A percentile compares a stretch with the other conserved stretches of the same genome.
phyloP scores from a whole-genome alignment of 129 eudicot genomes.

The Lactuca sativa region DNA sequence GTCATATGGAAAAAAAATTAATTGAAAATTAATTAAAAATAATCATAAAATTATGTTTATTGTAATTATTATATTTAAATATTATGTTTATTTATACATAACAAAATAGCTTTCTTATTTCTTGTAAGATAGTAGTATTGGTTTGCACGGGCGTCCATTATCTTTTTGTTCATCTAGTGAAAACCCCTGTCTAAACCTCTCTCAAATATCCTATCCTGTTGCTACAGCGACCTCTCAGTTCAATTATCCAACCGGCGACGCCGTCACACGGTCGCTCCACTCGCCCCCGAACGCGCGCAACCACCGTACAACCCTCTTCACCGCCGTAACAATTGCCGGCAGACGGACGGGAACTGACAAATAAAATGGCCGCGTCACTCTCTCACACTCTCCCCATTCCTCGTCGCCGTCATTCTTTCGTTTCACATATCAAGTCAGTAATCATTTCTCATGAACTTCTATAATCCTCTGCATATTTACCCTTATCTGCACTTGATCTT shows the following conservation, averaged over 20 bases:
- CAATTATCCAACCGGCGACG: slow-evolving; percentile 30
- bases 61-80: too few species aligned
- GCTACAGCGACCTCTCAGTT: slow-evolving; percentile 7
- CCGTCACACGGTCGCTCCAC: slow-evolving; percentile 20
- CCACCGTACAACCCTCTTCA: slow-evolving; percentile 7
- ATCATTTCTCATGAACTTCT: neutral
- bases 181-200: slow-evolving; percentile 29
- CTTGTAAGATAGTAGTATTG: too few species aligned
- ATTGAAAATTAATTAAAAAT: too few species aligned
- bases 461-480: slow-evolving; percentile 5
- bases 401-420: slow-evolving; percentile 30
- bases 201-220: slow-evolving; percentile 27
- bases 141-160: too few species aligned
- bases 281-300: slow-evolving; percentile 15
- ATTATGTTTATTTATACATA: too few species aligned
- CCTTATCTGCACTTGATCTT: neutral
- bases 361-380: slow-evolving; percentile 38
- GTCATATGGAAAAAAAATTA: too few species aligned
- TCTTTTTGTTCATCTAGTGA: neutral
- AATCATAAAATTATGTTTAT: too few species aligned
- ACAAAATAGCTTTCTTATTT: too few species aligned
- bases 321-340: neutral
- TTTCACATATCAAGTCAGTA: slow-evolving; percentile 41
- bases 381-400: slow-evolving; percentile 40
- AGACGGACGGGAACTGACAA: neutral